These are phyloP conservation scores for Gynostemma pentaphyllum DNA, from an alignment of 306 rosid genomes.

Conservation along the genomic window DNA sequence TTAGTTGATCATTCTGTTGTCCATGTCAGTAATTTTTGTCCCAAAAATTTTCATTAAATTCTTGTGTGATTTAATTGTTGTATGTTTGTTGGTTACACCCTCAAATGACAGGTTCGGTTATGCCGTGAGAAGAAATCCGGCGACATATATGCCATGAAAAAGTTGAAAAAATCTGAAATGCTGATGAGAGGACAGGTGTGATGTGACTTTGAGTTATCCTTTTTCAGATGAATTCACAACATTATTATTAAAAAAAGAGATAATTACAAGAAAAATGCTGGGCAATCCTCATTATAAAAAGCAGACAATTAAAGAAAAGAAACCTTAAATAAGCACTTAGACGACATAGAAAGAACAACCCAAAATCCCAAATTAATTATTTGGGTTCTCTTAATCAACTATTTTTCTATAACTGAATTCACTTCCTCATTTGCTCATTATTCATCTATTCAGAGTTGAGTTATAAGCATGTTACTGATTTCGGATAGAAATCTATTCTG, in stretches of 20 bases:
- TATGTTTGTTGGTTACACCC: constrained; percentile 10
- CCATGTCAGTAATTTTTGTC: not conserved
- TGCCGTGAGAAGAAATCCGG: constrained; percentile 99
- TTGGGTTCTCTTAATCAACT: not conserved
- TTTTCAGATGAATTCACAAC: no score
- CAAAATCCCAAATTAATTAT: no score
- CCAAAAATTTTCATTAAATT: not conserved
- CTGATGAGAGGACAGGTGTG: constrained; percentile 94
- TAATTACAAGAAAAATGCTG: no score
- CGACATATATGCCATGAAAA: constrained; percentile 93
- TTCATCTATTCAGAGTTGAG: not conserved
- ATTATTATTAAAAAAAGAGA: no score
- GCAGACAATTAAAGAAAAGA: no score
- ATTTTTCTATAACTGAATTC: not conserved
- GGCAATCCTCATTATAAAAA: no score
- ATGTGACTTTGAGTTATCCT: constrained; percentile 2
- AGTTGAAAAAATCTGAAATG: constrained; percentile 98
- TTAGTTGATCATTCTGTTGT: constrained; percentile 20
- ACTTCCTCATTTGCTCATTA: not conserved
- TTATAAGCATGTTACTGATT: not conserved
- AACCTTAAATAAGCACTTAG: no score
- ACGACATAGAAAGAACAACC: no score
- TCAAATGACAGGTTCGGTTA: constrained; percentile 67
- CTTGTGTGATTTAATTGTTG: constrained; percentile 7
- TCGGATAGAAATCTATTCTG: not conserved